Conservation (phyloP, 305 asterid genomes). For the Solanum hybrid region DNA sequence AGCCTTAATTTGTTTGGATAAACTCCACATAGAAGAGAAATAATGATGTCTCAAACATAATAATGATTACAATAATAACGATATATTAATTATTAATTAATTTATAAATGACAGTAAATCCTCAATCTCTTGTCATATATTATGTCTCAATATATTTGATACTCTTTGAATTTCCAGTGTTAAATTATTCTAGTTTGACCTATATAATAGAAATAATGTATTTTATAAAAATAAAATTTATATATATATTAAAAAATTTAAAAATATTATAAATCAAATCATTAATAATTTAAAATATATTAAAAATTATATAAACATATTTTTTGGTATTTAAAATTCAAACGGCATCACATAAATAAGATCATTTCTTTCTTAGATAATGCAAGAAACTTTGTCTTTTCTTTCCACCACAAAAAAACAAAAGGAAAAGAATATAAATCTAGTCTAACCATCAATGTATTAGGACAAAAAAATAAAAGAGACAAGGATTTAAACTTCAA, state of each 20-base stretch:
- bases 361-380: neutral
- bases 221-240: neutral
- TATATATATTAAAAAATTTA: neutral
- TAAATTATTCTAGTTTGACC: neutral
- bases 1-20: neutral
- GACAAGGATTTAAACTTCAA: neutral
- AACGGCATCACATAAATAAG: neutral
- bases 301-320: neutral
- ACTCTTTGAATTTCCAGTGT: neutral
- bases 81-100: neutral
- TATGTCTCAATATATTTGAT: no score
- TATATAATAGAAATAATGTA: neutral
- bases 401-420: neutral
- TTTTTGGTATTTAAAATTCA: neutral
- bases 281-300: neutral
- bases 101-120: neutral
- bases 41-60: neutral
- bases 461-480: neutral
- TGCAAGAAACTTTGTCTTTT: neutral
- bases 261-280: neutral
- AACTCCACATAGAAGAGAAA: neutral
- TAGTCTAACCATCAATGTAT: neutral
- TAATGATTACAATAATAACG: neutral
- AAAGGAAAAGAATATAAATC: neutral
- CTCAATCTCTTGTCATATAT: neutral